phyloP scores from a whole-genome alignment of 2,329 filamentous ascomycete species.

The Microcyclosporella mali region DNA sequence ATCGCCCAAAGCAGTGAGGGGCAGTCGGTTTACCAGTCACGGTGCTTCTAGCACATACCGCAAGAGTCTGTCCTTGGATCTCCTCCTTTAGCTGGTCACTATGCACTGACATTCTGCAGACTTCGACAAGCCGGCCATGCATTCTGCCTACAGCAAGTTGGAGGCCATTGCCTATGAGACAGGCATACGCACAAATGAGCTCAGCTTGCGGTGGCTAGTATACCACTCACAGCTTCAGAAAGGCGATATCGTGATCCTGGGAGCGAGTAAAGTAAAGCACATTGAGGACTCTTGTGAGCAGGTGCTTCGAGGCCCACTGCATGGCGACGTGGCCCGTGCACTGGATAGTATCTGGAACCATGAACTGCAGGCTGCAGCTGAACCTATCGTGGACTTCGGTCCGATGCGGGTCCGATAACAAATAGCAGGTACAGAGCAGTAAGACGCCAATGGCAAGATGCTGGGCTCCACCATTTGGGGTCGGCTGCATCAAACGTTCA shows the following conservation, averaged over 20 bases:
- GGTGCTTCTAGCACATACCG: too few species aligned
- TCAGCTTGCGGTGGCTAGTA: slow-evolving; percentile 39
- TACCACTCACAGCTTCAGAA: slow-evolving; percentile 37
- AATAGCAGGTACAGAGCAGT: too few species aligned
- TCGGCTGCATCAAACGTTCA: too few species aligned
- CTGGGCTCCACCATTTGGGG: too few species aligned
- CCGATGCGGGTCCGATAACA: too few species aligned
- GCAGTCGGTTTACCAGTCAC: background rate
- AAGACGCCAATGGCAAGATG: too few species aligned
- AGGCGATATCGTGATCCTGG: slow-evolving; percentile 34
- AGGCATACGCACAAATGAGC: slow-evolving; percentile 5
- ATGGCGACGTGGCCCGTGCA: slow-evolving; percentile 13
- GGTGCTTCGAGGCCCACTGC: slow-evolving; percentile 18
- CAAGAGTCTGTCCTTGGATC: too few species aligned
- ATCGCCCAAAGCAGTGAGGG: background rate
- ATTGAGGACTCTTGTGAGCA: slow-evolving; percentile 1
- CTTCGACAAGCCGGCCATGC: slow-evolving; percentile 4
- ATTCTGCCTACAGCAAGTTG: slow-evolving; percentile 2
- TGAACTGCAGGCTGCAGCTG: background rate
- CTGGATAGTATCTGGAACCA: slow-evolving; percentile 17
- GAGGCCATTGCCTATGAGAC: slow-evolving; percentile 1
- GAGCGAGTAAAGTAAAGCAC: slow-evolving; percentile 26
- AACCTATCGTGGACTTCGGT: too few species aligned
- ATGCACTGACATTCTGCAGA: slow-evolving; percentile 25
- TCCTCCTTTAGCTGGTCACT: background rate